Conservation (phyloP, 768 basidiomycete species). For the Rhizopogon rudus region DNA sequence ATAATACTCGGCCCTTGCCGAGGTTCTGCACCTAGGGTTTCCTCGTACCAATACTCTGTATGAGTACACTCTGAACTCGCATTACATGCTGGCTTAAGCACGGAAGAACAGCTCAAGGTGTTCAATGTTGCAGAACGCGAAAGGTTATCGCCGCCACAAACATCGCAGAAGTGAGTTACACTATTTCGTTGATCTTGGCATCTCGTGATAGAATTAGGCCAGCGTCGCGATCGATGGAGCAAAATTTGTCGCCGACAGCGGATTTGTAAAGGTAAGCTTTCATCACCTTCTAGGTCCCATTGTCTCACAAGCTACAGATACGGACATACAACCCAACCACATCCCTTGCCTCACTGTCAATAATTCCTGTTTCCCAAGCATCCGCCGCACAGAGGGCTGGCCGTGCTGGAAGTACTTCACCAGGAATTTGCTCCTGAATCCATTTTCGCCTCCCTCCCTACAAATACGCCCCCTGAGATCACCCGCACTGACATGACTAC, state of each 20-base stretch:
- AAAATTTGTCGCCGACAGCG: constrained; percentile 89
- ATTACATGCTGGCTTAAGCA: constrained; percentile 85
- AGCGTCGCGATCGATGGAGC: constrained; percentile 97
- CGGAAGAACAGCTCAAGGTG: constrained; percentile 81
- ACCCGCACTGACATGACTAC: constrained; percentile 87
- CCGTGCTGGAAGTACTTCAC: constrained; percentile 88
- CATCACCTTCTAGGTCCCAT: not conserved
- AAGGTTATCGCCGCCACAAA: constrained; percentile 95
- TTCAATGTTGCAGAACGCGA: constrained; percentile 77
- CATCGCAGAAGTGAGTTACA: constrained; percentile 74
- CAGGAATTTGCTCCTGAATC: constrained; percentile 83
- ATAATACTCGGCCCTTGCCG: too few relatives aligned
- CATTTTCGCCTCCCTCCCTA: constrained; percentile 53
- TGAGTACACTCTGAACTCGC: constrained; percentile 40
- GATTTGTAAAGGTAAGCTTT: constrained; percentile 82
- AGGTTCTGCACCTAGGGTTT: too few relatives aligned
- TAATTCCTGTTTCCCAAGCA: constrained; percentile 79
- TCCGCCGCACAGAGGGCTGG: constrained; percentile 93
- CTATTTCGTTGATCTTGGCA: not conserved
- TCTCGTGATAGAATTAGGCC: constrained; percentile 44
- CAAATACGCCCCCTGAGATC: constrained; percentile 83
- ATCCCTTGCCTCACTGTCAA: constrained; percentile 76
- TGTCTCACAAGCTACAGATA: constrained; percentile 45
- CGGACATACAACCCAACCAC: constrained; percentile 87
- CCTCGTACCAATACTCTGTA: too few relatives aligned